Conservation (phyloP, 2,329 filamentous ascomycete species). For the Venturiaceae sp. region DNA sequence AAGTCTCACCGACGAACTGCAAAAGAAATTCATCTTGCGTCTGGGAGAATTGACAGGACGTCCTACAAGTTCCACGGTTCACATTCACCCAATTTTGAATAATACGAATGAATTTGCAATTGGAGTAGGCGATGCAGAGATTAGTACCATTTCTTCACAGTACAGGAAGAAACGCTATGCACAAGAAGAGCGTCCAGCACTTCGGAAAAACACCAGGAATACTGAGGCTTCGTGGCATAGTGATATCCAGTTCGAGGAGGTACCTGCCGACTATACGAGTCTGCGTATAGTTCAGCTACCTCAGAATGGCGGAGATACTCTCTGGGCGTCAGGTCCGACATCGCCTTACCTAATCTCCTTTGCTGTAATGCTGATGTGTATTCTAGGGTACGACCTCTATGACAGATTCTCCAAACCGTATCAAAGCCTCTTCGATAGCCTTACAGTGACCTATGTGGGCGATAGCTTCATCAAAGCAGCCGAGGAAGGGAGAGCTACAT, state of each 20-base stretch:
- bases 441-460: conserved; percentile 45
- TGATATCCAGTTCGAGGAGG: conserved; percentile 56
- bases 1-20: conserved; percentile 49
- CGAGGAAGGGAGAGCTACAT: conserved; percentile 27
- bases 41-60: conserved; percentile 52
- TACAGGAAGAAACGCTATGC: conserved; percentile 34
- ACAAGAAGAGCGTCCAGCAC: conserved; percentile 5
- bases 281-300: conserved; percentile 48
- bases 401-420: conserved; percentile 50
- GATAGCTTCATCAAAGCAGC: conserved; percentile 19
- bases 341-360: conserved; percentile 25
- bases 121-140: conserved; percentile 47
- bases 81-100: conserved; percentile 52
- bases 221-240: conserved; percentile 36
- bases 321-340: conserved; percentile 50
- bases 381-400: conserved; percentile 47
- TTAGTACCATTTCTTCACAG: conserved; percentile 54
- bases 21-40: conserved; percentile 53
- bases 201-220: conserved; percentile 21
- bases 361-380: not conserved
- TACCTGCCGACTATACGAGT: conserved; percentile 54
- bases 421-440: conserved; percentile 46
- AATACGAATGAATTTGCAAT: conserved; percentile 35
- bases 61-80: conserved; percentile 46
- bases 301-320: conserved; percentile 46